Conservation (phyloP, 2,329 filamentous ascomycete species). For the Celoporthe dispersa region DNA sequence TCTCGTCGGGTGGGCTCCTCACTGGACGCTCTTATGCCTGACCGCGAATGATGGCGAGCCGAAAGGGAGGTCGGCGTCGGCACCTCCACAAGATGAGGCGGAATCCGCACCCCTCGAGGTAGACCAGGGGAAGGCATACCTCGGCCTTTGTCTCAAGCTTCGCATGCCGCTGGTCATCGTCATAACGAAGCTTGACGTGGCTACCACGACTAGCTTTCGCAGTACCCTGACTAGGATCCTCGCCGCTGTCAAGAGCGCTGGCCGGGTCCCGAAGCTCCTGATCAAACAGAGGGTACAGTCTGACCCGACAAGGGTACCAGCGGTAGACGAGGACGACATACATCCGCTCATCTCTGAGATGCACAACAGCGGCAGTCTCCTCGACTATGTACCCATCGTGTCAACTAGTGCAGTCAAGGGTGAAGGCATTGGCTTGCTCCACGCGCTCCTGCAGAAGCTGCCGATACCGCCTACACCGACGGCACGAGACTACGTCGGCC, state of each 20-base stretch:
- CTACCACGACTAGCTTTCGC: slow-evolving; percentile 72
- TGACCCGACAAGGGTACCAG: slow-evolving; percentile 61
- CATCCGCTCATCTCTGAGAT: slow-evolving; percentile 59
- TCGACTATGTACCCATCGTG: slow-evolving; percentile 75
- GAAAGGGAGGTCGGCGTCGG: slow-evolving; percentile 38
- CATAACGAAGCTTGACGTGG: slow-evolving; percentile 90
- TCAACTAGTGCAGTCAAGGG: slow-evolving; percentile 88
- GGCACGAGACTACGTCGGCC: slow-evolving; percentile 58
- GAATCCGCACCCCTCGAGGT: slow-evolving; percentile 60
- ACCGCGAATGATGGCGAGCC: slow-evolving; percentile 74
- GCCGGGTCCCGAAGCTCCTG: slow-evolving; percentile 77
- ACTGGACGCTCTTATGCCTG: slow-evolving; percentile 90
- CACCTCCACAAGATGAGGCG: slow-evolving; percentile 55
- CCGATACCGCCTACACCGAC: slow-evolving; percentile 67
- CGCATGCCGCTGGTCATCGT: slow-evolving; percentile 77
- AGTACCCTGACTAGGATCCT: slow-evolving; percentile 75
- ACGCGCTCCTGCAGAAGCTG: slow-evolving; percentile 78
- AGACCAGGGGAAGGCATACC: slow-evolving; percentile 77
- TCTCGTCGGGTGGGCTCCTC: slow-evolving; percentile 92
- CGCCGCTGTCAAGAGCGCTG: slow-evolving; percentile 75
- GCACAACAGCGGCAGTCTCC: slow-evolving; percentile 45
- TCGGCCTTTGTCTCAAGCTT: slow-evolving; percentile 83
- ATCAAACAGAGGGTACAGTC: slow-evolving; percentile 53
- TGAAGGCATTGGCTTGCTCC: slow-evolving; percentile 77
- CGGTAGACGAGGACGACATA: slow-evolving; percentile 61